Evolutionary conservation across 1,284 basidiomycete species (phyloP).

Genomic region (Caloboletus firmus): DNA sequence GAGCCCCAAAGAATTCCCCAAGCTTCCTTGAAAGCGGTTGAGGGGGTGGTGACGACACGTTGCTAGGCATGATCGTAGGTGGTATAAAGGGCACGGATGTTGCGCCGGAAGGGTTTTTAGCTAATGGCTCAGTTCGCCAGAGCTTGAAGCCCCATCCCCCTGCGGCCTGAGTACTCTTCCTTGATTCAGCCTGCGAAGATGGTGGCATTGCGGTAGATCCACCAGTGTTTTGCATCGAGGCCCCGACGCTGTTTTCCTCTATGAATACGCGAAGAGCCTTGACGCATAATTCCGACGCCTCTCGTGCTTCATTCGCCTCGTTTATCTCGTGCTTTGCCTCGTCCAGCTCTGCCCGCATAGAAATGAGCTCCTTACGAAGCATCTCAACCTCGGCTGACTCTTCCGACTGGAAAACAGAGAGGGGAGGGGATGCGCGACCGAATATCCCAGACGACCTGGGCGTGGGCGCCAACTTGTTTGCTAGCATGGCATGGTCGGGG

Average conservation of each 20-base stretch:
- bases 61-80: conserved; percentile 18
- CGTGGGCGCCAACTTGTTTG: conserved; percentile 22
- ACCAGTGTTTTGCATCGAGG: conserved; percentile 23
- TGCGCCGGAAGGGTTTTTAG: conserved; percentile 24
- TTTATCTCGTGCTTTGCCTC: conserved; percentile 63
- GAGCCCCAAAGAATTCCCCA: conserved; percentile 65
- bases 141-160: conserved; percentile 62
- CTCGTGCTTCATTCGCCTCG: conserved; percentile 79
- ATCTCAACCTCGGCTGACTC: conserved; percentile 49
- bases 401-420: conserved; percentile 34
- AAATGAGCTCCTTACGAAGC: conserved; percentile 62
- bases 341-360: conserved; percentile 61
- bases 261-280: conserved; percentile 84
- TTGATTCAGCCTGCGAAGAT: conserved; percentile 43
- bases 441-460: conserved; percentile 51
- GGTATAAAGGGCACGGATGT: conserved; percentile 37
- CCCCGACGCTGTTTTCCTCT: conserved; percentile 65
- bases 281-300: conserved; percentile 85
- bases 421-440: conserved; percentile 46
- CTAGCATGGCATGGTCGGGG: conserved; percentile 22
- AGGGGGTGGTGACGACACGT: conserved; percentile 29
- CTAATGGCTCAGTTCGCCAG: conserved; percentile 51
- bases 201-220: conserved; percentile 8
- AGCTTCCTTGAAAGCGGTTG: conserved; percentile 57
- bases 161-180: conserved; percentile 31